Conservation (phyloP, 192 early-diverging fungal species). For the Thoreauomyces humboldtii region DNA sequence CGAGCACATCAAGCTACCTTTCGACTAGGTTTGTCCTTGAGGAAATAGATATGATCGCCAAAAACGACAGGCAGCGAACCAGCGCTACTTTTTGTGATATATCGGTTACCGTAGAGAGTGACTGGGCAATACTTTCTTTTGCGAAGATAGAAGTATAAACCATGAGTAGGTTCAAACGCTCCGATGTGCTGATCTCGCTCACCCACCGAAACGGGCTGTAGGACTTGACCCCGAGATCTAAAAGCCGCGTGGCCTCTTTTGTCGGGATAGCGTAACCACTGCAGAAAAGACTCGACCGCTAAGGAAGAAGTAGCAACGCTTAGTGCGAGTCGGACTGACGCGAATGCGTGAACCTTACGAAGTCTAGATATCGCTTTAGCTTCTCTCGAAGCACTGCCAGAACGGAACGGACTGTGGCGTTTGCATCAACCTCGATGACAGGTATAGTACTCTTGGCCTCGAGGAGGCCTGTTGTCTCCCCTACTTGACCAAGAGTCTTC, state of each 20-base stretch:
- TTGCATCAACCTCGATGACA: slow-evolving; percentile 41
- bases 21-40: slow-evolving; percentile 24
- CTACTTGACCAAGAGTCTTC: slow-evolving; percentile 31
- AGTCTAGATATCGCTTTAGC: slow-evolving; percentile 34
- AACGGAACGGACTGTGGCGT: slow-evolving; percentile 33
- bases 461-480: slow-evolving; percentile 30
- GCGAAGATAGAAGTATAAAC: too few relatives aligned
- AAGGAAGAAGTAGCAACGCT: too few relatives aligned
- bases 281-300: slow-evolving; percentile 43
- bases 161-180: too few relatives aligned
- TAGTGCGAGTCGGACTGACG: background rate
- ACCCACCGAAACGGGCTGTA: slow-evolving; percentile 41
- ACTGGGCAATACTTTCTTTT: slow-evolving; percentile 49
- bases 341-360: slow-evolving; percentile 27
- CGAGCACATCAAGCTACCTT: too few relatives aligned
- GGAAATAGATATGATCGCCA: slow-evolving; percentile 43
- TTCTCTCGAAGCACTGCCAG: slow-evolving; percentile 27
- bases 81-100: background rate
- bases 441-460: slow-evolving; percentile 32
- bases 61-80: slow-evolving; percentile 43
- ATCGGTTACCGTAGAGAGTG: slow-evolving; percentile 26
- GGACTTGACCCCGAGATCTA: slow-evolving; percentile 42
- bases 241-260: slow-evolving; percentile 36
- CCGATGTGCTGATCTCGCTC: too few relatives aligned
- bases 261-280: slow-evolving; percentile 20